phyloP scores from a whole-genome alignment of 2,329 filamentous ascomycete genomes.

The Neofusicoccum parvum region DNA sequence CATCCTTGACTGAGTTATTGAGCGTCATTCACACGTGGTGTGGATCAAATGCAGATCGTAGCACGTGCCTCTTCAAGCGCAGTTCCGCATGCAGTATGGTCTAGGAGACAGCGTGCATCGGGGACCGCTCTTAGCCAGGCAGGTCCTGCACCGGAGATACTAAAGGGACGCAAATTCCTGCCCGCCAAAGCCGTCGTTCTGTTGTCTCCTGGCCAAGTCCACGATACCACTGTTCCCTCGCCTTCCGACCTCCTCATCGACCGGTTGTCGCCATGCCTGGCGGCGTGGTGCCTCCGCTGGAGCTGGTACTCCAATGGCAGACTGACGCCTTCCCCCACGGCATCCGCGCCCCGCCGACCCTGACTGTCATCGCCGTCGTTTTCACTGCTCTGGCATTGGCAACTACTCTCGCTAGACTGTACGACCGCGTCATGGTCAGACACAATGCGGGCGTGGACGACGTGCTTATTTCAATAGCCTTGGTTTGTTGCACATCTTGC shows the following conservation, averaged over 20 bases:
- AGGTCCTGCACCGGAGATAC: background rate
- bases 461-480: background rate
- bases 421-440: background rate
- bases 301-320: slow-evolving; percentile 12
- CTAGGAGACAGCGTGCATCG: background rate
- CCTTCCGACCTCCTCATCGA: background rate
- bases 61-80: background rate
- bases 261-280: slow-evolving; percentile 11
- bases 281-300: slow-evolving; percentile 13
- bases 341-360: background rate
- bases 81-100: background rate
- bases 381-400: background rate
- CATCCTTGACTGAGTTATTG: background rate
- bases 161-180: background rate
- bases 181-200: background rate
- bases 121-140: background rate
- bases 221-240: no score
- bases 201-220: background rate
- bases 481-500: background rate
- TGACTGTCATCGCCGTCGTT: background rate
- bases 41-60: background rate
- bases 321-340: slow-evolving; percentile 16
- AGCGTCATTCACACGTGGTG: background rate
- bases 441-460: slow-evolving; percentile 13
- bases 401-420: background rate